phyloP scores from a whole-genome alignment of 176 grass and related monocot species.

The Aechmea fasciata region DNA sequence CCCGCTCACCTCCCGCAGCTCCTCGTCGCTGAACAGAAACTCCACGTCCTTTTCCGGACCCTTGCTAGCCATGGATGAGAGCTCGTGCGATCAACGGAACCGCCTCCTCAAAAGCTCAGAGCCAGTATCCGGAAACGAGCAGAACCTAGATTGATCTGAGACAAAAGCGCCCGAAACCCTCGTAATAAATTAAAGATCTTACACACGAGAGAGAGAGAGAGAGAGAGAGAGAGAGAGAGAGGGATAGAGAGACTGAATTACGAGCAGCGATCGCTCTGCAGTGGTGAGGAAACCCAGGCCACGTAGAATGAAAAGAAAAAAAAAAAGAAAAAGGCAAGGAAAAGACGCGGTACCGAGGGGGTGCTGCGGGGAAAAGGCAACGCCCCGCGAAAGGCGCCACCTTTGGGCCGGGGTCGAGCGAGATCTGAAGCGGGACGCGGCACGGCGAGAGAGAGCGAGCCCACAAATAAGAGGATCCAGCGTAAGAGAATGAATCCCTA shows the following conservation, averaged over 20 bases:
- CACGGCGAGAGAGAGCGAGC: not conserved
- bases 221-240: not conserved
- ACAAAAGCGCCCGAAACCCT: not conserved
- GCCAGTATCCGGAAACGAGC: no score
- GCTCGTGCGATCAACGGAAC: not conserved
- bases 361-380: no score
- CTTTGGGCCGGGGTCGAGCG: not conserved
- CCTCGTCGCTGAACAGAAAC: slow-evolving; percentile 74
- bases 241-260: not conserved
- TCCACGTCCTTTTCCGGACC: slow-evolving; percentile 4
- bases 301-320: not conserved
- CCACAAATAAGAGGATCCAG: not conserved
- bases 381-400: not conserved
- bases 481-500: not conserved
- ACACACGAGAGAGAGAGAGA: not conserved
- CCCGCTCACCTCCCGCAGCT: slow-evolving; percentile 72
- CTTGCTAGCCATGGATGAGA: slow-evolving; percentile 30
- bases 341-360: no score
- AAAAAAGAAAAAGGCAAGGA: not conserved
- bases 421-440: not conserved
- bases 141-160: no score
- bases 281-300: not conserved
- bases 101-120: not conserved
- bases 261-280: not conserved
- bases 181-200: not conserved